A percentile compares a stretch with the other conserved stretches of the same genome.
Evolutionary conservation across 192 early-diverging fungal genomes (phyloP).

Genomic region (Cladochytrium replicatum): DNA sequence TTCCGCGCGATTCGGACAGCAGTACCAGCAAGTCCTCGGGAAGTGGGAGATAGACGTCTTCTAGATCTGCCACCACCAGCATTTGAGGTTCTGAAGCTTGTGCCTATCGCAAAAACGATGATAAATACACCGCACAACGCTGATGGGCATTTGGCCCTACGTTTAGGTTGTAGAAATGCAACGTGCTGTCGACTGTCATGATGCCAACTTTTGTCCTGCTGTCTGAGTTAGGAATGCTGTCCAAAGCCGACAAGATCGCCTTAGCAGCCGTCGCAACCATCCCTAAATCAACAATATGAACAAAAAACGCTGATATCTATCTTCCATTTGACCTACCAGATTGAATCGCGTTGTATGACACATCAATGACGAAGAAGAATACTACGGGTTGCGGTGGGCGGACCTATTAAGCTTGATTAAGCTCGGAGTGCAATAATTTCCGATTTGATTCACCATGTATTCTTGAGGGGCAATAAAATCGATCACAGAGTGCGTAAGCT

Average conservation of each 20-base stretch:
- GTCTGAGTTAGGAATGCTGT: conserved; percentile 79
- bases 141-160: conserved; percentile 17
- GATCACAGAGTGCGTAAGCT: conserved; percentile 80
- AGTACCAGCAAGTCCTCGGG: conserved; percentile 85
- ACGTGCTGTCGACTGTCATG: conserved; percentile 75
- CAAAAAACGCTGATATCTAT: no score
- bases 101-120: conserved; percentile 14
- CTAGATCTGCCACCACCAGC: conserved; percentile 84
- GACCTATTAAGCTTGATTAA: conserved; percentile 33
- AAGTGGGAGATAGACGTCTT: conserved; percentile 80
- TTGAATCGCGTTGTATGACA: conserved; percentile 79
- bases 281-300: conserved; percentile 35
- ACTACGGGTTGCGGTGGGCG: conserved; percentile 95
- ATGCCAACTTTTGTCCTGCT: conserved; percentile 81
- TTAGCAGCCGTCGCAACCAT: conserved; percentile 70
- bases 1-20: conserved; percentile 66
- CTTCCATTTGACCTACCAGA: conserved; percentile 52
- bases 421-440: not conserved
- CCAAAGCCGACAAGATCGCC: conserved; percentile 72
- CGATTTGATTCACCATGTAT: conserved; percentile 64
- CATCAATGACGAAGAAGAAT: conserved; percentile 89
- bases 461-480: conserved; percentile 95
- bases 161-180: conserved; percentile 89
- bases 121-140: no score
- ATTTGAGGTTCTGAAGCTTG: conserved; percentile 76